Base-by-base conservation (phyloP, 768 basidiomycete genomes). In the Pleurotus tuoliensis region DNA sequence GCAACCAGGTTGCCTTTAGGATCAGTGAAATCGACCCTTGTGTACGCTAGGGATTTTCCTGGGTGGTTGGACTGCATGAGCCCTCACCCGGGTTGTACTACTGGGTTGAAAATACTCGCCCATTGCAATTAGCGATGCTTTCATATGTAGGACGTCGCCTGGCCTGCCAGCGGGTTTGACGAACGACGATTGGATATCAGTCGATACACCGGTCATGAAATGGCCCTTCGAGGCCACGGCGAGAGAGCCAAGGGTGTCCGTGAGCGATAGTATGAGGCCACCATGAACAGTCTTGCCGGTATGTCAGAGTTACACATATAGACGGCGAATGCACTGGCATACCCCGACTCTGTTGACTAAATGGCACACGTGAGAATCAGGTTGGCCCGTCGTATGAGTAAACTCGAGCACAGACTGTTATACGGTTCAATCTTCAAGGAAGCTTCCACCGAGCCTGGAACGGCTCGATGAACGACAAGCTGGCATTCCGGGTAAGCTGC, bases 191-290 rank as follows among this genome's bases (percentile, higher is more conserved):
- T 77, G 85, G 60, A 94, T 83, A 66, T 93, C 91, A 3, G 90
- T 90, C 2, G 89, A 91, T 8, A 93, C 90, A 13, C 92, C 90
- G 0, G 92, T 93, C 90, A 92, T 91, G 64, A 74, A 94, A 7
- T 91, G 86, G 2, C 92, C 92, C 60, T 85, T 86, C 12, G 85
- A 81, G 1, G 90, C 88, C 22, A 94, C 82, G n/a, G 87, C 90
- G 15, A 93, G 80, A 1, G 91, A 92, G 3, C 92, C 91, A 15
- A 93, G 69, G 12, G 90, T 92, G 68, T 93, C 92, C 4, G 92
- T 92, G 27, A 94, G 72, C 7, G 91, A 90, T 65, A 90, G 68
- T 60, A 93, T 81, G 38, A 94, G 78, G 18, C 92, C 92, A 15
- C 92, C 92, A 62, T 94, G 91, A 20, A 87, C 87, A 68, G 76